Conservation (phyloP, 768 basidiomycete species). For the Trametes sanguinea region DNA sequence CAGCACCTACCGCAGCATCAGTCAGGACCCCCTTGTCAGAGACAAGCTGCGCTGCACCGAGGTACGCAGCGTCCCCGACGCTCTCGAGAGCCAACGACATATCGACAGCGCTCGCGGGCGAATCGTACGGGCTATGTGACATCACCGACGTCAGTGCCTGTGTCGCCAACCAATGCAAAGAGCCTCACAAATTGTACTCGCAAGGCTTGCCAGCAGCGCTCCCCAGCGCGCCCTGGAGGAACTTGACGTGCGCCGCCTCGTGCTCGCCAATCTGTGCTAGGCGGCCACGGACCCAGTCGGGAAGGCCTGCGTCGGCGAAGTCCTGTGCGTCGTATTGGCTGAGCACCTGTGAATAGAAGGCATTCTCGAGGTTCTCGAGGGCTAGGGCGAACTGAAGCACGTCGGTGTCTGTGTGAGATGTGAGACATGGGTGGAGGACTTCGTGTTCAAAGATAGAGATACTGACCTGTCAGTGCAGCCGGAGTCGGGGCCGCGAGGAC, state of each 20-base stretch:
- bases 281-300: slow-evolving; percentile 50
- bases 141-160: too few relatives aligned
- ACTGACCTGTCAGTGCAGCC: slow-evolving; percentile 16
- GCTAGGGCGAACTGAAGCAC: slow-evolving; percentile 50
- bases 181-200: slow-evolving; percentile 55
- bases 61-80: slow-evolving; percentile 57
- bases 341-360: slow-evolving; percentile 47
- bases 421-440: too few relatives aligned
- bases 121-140: slow-evolving; percentile 41
- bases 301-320: slow-evolving; percentile 51
- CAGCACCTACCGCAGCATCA: slow-evolving; percentile 34
- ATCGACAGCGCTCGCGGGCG: slow-evolving; percentile 44
- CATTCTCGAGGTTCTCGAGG: slow-evolving; percentile 48
- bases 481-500: slow-evolving; percentile 20
- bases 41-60: slow-evolving; percentile 52
- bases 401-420: slow-evolving; percentile 15
- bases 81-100: slow-evolving; percentile 51
- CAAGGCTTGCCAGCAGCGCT: slow-evolving; percentile 51
- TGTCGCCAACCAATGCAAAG: neutral
- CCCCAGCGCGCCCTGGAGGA: slow-evolving; percentile 48
- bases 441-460: neutral
- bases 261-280: slow-evolving; percentile 57
- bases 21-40: slow-evolving; percentile 48
- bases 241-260: slow-evolving; percentile 55
- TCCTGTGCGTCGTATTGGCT: slow-evolving; percentile 44